Evolutionary conservation across 257 asterid species (phyloP), one percentile per base, ranked within the genome.

Genomic region (Plantago ovata): DNA sequence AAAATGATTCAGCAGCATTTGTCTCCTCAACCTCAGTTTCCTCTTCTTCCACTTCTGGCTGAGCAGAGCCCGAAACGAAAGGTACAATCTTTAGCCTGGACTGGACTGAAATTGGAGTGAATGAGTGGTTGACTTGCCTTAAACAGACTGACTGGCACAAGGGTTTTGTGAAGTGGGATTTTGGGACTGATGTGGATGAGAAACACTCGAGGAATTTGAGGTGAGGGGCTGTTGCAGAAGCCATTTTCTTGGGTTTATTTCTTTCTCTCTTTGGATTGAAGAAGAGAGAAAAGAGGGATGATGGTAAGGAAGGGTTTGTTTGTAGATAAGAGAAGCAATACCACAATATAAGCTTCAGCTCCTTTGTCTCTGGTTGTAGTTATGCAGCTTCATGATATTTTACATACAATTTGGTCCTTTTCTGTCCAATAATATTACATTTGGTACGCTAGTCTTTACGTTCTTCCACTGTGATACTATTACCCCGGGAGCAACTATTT

Each of bases 241-340:
- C 49, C 63, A 58, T 58, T 16, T 40, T 10, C 11, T 36, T 7
- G 38, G 62, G 45, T 36, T 14, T 7, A 1, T 19, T 15, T 13
- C 11, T 9, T 4, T 6, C 10, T 10, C 28, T 38, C 9, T 19
- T 13, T n/a, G n/a, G 36, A 8, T 28, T 28, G 36, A 28, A 3
- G 4, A 8, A 28, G 36, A 28, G 36, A 28, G n/a, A n/a, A n/a
- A 28, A 28, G 36, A 28, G 36, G 36, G 36, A 28, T 28, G 36
- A 28, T n/a, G 36, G 36, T 8, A 4, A 28, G 6, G 33, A 28
- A 28, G 36, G 51, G 32, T n/a, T 15, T 39, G 12, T 10, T 57
- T 42, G 53, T 32, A 58, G 63, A 58, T 58, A 58, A 58, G 63
- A 58, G 40, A 42, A 20, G 7, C 49, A 10, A 44, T 36, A 20